Conservation (phyloP, 176 grass and related monocot genomes). For the Typha latifolia region DNA sequence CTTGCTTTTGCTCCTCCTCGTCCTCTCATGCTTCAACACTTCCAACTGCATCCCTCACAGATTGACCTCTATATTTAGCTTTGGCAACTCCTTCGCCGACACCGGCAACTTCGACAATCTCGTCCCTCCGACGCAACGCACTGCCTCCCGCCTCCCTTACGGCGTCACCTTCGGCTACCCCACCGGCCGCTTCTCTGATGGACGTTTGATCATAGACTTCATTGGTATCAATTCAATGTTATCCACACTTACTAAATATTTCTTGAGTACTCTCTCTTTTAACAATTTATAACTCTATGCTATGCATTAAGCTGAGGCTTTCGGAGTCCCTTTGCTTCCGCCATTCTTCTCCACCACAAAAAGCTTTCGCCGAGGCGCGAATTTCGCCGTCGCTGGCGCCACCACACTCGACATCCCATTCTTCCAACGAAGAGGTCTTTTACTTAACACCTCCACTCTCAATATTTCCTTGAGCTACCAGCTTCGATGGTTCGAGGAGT, state of each 20-base stretch:
- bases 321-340: constrained; percentile 33
- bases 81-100: too few relatives aligned
- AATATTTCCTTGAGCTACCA: constrained; percentile 50
- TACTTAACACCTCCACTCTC: constrained; percentile 31
- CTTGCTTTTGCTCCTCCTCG: too few relatives aligned
- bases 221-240: constrained; percentile 22
- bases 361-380: constrained; percentile 30
- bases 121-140: too few relatives aligned
- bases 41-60: not conserved
- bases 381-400: constrained; percentile 54
- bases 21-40: too few relatives aligned
- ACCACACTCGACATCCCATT: constrained; percentile 45
- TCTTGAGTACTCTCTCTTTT: not conserved
- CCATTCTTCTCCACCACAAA: constrained; percentile 23
- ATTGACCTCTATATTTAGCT: too few relatives aligned
- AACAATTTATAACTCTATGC: not conserved
- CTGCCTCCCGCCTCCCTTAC: too few relatives aligned
- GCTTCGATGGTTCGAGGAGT: constrained; percentile 35
- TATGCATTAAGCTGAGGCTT: constrained; percentile 33
- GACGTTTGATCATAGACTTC: constrained; percentile 67
- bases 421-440: constrained; percentile 27
- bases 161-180: too few relatives aligned
- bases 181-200: constrained; percentile 34
- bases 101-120: too few relatives aligned
- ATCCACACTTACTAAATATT: not conserved